These are phyloP conservation scores for Fusarium liriodendri DNA, from an alignment of 2,329 filamentous ascomycete species.

Conservation along the genomic window DNA sequence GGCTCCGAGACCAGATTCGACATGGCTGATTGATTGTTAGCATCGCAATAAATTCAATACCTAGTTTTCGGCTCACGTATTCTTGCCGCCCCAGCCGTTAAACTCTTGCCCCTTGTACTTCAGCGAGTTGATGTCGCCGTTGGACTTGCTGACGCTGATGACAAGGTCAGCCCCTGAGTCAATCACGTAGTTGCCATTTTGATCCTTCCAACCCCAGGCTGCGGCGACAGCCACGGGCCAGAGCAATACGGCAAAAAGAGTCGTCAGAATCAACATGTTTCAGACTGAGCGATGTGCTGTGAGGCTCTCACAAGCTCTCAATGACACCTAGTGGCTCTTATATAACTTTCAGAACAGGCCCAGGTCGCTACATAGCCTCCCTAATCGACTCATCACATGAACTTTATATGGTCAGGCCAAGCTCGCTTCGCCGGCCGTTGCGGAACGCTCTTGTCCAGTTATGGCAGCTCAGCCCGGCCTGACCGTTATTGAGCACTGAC, in stretches of 20 bases:
- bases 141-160: slow-evolving; percentile 50
- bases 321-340: background rate
- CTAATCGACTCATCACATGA: background rate
- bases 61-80: slow-evolving; percentile 28
- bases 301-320: background rate
- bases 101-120: slow-evolving; percentile 49
- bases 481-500: background rate
- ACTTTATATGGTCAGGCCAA: background rate
- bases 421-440: background rate
- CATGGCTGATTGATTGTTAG: slow-evolving; percentile 33
- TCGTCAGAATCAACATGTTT: slow-evolving; percentile 43
- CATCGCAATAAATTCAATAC: too few relatives aligned
- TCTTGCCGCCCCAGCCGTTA: slow-evolving; percentile 46
- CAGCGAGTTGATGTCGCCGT: slow-evolving; percentile 50
- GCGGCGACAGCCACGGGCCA: slow-evolving; percentile 47
- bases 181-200: slow-evolving; percentile 53
- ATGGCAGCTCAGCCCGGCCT: background rate
- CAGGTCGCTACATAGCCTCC: background rate
- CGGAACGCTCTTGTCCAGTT: background rate
- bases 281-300: background rate
- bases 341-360: background rate
- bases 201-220: slow-evolving; percentile 53
- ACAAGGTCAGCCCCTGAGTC: slow-evolving; percentile 48
- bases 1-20: slow-evolving; percentile 47
- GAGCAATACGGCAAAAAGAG: slow-evolving; percentile 41